Evolutionary conservation across 176 grass and related monocot genomes (phyloP).

Genomic region (Rhynchospora pubera): DNA sequence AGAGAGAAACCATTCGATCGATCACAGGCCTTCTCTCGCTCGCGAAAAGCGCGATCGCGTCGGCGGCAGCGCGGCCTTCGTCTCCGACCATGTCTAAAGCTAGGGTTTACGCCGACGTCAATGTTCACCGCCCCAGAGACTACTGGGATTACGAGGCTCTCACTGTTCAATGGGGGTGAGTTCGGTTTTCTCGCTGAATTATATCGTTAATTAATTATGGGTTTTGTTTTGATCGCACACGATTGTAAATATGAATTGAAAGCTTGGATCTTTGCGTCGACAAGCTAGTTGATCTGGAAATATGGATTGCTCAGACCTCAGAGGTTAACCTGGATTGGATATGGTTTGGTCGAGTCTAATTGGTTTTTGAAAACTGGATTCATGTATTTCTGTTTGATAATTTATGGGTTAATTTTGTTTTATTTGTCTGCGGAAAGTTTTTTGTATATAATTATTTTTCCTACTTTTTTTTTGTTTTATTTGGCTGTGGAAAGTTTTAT

Average conservation of each 20-base stretch:
- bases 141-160: slow-evolving; percentile 72
- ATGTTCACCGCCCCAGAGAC: slow-evolving; percentile 49
- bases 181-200: neutral
- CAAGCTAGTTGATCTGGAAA: neutral
- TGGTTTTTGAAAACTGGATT: neutral
- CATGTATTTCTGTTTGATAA: neutral
- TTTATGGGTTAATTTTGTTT: neutral
- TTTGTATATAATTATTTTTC: neutral
- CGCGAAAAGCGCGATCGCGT: neutral
- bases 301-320: neutral
- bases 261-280: neutral
- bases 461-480: neutral
- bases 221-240: neutral
- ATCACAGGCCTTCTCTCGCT: neutral
- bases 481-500: no score
- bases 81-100: slow-evolving; percentile 40
- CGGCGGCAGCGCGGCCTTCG: neutral
- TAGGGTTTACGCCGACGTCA: slow-evolving; percentile 51
- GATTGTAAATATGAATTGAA: neutral
- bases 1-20: neutral
- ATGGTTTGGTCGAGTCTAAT: neutral
- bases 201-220: neutral
- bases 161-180: slow-evolving; percentile 55
- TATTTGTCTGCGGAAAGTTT: neutral
- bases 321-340: neutral